phyloP scores from a whole-genome alignment of 495 filamentous ascomycete species.

The Staphylotrichum longicolle region DNA sequence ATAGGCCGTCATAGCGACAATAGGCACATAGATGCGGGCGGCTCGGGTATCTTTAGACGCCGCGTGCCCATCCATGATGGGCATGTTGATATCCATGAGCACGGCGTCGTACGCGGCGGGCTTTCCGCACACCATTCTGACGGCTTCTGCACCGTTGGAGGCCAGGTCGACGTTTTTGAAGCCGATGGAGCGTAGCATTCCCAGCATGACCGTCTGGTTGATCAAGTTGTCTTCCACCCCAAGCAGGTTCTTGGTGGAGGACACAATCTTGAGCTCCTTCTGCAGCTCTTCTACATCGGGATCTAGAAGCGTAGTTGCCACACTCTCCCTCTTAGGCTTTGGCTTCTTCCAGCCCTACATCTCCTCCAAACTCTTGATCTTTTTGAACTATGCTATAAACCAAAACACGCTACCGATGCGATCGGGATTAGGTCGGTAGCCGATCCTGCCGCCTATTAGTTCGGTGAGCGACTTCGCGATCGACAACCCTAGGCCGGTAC shows the following conservation, averaged over 20 bases:
- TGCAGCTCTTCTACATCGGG: slow-evolving; percentile 25
- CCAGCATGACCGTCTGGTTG: slow-evolving; percentile 63
- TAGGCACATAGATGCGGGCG: slow-evolving; percentile 50
- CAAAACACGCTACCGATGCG: slow-evolving; percentile 58
- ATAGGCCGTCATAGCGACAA: slow-evolving; percentile 64
- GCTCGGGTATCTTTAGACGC: slow-evolving; percentile 41
- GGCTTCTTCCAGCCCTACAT: slow-evolving; percentile 31
- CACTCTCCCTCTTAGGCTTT: slow-evolving; percentile 5
- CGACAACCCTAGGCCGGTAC: slow-evolving; percentile 74
- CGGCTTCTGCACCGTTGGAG: slow-evolving; percentile 57
- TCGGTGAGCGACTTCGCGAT: slow-evolving; percentile 73
- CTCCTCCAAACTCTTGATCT: slow-evolving; percentile 37
- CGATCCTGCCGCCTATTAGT: slow-evolving; percentile 69
- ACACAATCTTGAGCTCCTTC: slow-evolving; percentile 23
- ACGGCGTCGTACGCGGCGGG: slow-evolving; percentile 54
- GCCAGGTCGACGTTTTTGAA: slow-evolving; percentile 55
- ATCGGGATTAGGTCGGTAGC: slow-evolving; percentile 52
- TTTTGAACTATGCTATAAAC: slow-evolving; percentile 54
- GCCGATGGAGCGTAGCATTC: slow-evolving; percentile 53
- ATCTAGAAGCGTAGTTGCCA: slow-evolving; percentile 15
- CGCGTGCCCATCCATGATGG: slow-evolving; percentile 44
- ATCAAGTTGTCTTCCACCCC: slow-evolving; percentile 61
- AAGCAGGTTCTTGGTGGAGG: slow-evolving; percentile 48
- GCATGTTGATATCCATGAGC: slow-evolving; percentile 55
- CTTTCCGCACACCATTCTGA: slow-evolving; percentile 50